These are phyloP conservation scores for Coniochaeta prunicola DNA, from an alignment of 2,329 filamentous ascomycete genomes.

Conservation along the genomic window DNA sequence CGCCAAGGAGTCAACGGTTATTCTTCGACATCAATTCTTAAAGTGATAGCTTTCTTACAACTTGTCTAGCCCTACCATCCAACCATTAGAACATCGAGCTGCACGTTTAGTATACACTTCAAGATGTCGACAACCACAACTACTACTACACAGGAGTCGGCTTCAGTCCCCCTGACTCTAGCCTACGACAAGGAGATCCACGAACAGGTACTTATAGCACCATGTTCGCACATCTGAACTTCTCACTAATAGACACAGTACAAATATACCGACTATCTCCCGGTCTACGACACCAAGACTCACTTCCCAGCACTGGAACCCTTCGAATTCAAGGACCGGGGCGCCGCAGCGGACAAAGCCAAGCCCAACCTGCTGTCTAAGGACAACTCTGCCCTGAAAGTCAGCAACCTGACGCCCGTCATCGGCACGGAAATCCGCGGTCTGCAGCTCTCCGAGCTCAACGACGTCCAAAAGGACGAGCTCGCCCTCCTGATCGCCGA, in stretches of 20 bases:
- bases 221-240: not conserved
- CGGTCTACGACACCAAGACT: slow-evolving; percentile 24
- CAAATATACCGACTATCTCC: slow-evolving; percentile 23
- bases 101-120: not conserved
- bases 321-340: slow-evolving; percentile 23
- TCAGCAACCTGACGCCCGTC: slow-evolving; percentile 21
- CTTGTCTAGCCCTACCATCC: not conserved
- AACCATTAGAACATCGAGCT: not conserved
- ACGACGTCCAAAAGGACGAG: slow-evolving; percentile 31
- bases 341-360: slow-evolving; percentile 20
- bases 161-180: slow-evolving; percentile 10
- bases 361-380: slow-evolving; percentile 19
- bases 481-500: slow-evolving; percentile 33
- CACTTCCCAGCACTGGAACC: slow-evolving; percentile 19
- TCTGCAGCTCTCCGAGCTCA: slow-evolving; percentile 29
- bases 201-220: slow-evolving; percentile 9
- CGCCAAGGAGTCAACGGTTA: not conserved
- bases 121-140: slow-evolving; percentile 10
- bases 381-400: slow-evolving; percentile 10
- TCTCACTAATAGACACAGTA: slow-evolving; percentile 14
- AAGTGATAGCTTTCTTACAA: not conserved
- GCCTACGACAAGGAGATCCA: slow-evolving; percentile 17
- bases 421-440: slow-evolving; percentile 34
- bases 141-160: slow-evolving; percentile 7
- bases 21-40: not conserved